Base-by-base conservation (phyloP, 176 grass and related monocot species). In the Bolboschoenus planiculmis region DNA sequence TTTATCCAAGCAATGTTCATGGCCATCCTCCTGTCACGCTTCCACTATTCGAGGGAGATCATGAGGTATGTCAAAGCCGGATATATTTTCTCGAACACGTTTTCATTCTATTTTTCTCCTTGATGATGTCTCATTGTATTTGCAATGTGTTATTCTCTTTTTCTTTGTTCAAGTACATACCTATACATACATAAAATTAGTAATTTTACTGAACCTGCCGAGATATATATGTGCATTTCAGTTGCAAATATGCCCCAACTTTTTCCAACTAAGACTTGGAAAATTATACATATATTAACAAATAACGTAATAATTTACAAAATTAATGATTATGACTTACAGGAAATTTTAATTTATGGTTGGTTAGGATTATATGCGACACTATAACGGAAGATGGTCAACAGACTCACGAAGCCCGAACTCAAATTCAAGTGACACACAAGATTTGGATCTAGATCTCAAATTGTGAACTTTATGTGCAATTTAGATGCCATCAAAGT, bases 391-490 rank as follows among this genome's bases (percentile, higher is more conserved):
- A 87, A 94, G 87, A 81, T 88, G 54, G 27, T 94, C 85, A 3
- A 77, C 85, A 50, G 89, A 91, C 82, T 91, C 89, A 1, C 85
- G 54, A 23, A 91, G 82, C 79, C 84, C 83, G 79, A 89, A 91
- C 57, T 89, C 85, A 3, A 85, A 86, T 39, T 84, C 82, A 30
- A 75, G 82, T 1, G 83, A 89, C 62, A 87, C 89, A 40, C 89
- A 94, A 78, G 89, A 94, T 33, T 76, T 94, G 57, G 92, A 94
- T 79, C 89, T 94, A 56, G 92, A 94, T 58, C 92, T 94, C 50
- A 94, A 91, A 82, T 90, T 94, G 89, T 94, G 87, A 93, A 80
- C 81, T 61, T 60, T 34, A 21, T 62, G 56, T 62, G 58, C 58
- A 81, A 81, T 59, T 62, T 46, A 42, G 56, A 81, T 81, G 54